Evolutionary conservation across 805 yeast genomes (phyloP).

Genomic region (Sugiyamaella lignohabitans): DNA sequence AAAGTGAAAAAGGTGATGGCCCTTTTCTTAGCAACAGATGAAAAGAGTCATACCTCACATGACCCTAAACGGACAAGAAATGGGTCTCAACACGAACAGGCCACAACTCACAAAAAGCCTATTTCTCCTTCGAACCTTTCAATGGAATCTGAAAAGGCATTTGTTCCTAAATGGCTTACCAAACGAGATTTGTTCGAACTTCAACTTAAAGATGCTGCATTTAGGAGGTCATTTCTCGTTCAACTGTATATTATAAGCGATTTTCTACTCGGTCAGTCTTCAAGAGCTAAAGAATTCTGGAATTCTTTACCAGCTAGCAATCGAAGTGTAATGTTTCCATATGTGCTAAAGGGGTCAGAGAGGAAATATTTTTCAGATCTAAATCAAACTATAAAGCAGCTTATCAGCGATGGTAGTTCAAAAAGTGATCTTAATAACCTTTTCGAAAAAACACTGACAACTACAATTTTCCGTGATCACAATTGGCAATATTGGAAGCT

Average conservation of each 20-base stretch:
- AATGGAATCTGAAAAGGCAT: too few species aligned
- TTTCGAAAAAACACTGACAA: constrained; percentile 15
- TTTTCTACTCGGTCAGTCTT: constrained; percentile 22
- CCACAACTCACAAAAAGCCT: too few species aligned
- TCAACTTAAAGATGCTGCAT: constrained; percentile 29
- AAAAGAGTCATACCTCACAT: too few species aligned
- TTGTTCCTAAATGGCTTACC: constrained; percentile 35
- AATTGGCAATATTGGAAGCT: constrained; percentile 33
- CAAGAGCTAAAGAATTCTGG: constrained; percentile 12
- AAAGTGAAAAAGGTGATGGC: constrained; percentile 17
- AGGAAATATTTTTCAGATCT: constrained; percentile 17
- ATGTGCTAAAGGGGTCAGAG: constrained; percentile 17
- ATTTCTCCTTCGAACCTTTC: too few species aligned
- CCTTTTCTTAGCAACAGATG: constrained; percentile 10
- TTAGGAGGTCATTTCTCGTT: constrained; percentile 25
- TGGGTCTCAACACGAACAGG: too few species aligned
- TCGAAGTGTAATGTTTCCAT: constrained; percentile 21
- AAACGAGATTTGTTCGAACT: constrained; percentile 28
- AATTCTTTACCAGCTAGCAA: constrained; percentile 13
- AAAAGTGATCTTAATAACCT: constrained; percentile 15
- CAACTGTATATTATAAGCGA: constrained; percentile 28
- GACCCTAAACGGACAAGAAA: too few species aligned
- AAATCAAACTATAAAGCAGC: background rate
- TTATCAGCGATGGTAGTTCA: background rate
- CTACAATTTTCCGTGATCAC: constrained; percentile 23